phyloP scores from a whole-genome alignment of 371 early-diverging fungal genomes.

The Mortierella polycephala region DNA sequence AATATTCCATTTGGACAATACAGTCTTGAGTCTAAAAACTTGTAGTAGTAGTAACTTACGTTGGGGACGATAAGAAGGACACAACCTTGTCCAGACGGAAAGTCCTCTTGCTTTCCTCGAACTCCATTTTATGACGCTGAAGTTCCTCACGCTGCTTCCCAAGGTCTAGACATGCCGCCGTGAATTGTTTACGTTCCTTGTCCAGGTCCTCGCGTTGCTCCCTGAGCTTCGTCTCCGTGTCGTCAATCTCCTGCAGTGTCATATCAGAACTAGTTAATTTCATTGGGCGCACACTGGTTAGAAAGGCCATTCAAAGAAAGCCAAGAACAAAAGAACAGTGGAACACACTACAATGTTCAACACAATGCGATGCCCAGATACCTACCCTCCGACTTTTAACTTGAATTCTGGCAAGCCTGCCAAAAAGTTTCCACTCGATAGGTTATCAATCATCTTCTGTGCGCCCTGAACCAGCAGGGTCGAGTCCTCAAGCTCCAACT shows the following conservation, averaged over 20 bases:
- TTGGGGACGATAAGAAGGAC: conserved; percentile 32
- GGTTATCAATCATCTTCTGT: conserved; percentile 53
- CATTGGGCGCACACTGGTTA: background rate
- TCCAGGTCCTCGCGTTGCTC: conserved; percentile 41
- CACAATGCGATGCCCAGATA: background rate
- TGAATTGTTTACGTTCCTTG: conserved; percentile 43
- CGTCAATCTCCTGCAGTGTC: conserved; percentile 45
- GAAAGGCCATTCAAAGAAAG: background rate
- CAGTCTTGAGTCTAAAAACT: background rate
- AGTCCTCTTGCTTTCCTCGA: conserved; percentile 46
- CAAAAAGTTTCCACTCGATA: conserved; percentile 38
- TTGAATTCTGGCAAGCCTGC: conserved; percentile 43
- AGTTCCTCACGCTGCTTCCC: conserved; percentile 45
- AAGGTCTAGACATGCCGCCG: conserved; percentile 36
- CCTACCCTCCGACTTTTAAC: conserved; percentile 42
- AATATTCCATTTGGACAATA: background rate
- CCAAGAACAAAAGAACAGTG: background rate
- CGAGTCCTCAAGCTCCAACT: conserved; percentile 46
- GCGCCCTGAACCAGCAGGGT: conserved; percentile 54
- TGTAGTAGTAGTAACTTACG: background rate
- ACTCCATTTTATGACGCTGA: conserved; percentile 16
- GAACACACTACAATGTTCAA: background rate
- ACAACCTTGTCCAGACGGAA: conserved; percentile 42
- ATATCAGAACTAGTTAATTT: conserved; percentile 32
- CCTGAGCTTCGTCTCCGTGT: conserved; percentile 31